Evolutionary conservation across 139 green algal genomes (phyloP).

Genomic region (Coccomyxa sp.): DNA sequence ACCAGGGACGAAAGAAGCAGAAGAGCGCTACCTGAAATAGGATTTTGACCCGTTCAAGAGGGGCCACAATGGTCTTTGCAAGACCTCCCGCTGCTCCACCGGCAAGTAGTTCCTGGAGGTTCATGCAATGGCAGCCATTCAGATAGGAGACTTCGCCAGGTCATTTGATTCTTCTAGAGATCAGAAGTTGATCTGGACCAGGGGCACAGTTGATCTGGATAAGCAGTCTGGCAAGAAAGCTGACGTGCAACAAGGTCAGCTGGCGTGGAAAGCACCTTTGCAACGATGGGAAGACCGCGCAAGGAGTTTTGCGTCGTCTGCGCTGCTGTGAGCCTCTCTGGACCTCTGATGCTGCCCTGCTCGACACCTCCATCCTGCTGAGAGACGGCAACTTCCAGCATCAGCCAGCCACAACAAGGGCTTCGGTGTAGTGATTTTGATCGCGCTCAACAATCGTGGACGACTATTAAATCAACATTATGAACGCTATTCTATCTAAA

Average conservation of each 20-base stretch:
- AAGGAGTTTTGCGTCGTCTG: not conserved
- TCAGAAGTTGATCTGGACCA: not conserved
- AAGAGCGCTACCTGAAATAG: constrained; percentile 61
- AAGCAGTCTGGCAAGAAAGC: not conserved
- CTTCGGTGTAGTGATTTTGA: not conserved
- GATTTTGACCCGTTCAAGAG: constrained; percentile 85
- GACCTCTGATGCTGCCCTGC: not conserved
- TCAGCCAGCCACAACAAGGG: not conserved
- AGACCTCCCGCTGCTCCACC: constrained; percentile 70
- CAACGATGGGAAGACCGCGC: not conserved
- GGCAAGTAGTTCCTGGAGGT: constrained; percentile 71
- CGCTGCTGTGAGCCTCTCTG: not conserved
- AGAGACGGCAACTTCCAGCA: not conserved
- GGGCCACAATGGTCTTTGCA: constrained; percentile 75
- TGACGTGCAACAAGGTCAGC: not conserved
- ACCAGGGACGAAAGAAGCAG: not conserved
- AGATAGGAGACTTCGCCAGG: not conserved
- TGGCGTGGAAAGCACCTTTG: not conserved
- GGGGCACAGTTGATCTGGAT: not conserved
- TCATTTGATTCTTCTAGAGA: not conserved
- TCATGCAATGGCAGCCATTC: not conserved
- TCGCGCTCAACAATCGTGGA: not conserved
- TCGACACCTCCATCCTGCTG: not conserved
- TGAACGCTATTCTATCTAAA: not conserved
- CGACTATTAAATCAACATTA: not conserved